Base-by-base conservation (phyloP, 202 grass and related monocot genomes). In the Setaria italica region DNA sequence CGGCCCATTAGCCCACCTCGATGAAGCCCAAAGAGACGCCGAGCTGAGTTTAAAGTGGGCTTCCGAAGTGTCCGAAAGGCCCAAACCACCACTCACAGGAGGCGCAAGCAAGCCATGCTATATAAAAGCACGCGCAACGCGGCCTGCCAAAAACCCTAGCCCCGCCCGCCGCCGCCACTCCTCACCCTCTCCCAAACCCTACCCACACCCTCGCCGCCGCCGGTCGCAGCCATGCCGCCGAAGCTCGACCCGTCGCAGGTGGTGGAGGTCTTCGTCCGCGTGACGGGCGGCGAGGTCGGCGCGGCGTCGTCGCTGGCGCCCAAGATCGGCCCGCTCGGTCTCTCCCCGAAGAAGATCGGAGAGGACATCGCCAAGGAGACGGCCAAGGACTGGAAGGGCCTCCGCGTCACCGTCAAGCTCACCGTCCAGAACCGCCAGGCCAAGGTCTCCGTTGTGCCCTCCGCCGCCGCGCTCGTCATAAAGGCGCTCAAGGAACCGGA, bases 331-430 rank as follows among this genome's bases (percentile, higher is more conserved):
- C 95, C 92, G 0, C 90, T 97, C 17, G 95, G 95, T 16, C 92
- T 97, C 70, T 97, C 95, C 39, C 95, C 95, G 2, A 97, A 97
- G 92, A 97, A 97, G 84, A 91, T 94, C 71, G 95, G 95, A 19
- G 92, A 97, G 73, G 94, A 94, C 86, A 94, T 97, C 66, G 94
- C 94, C 81, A 97, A 97, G 88, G 94, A 97, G 86, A 97, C 92
- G 16, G 92, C 90, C 46, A 97, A 93, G 87, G 95, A 94, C 59
- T 94, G 90, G 92, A 97, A 97, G 95, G 95, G 95, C 35, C 89
- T 97, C 48, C 92, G 95, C 54, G 92, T 97, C 39, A 97, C 95
- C 53, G 92, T 97, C 42, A 97, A 97, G 90, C 95, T 97, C 70
- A 97, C 95, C 0, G 95, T 97, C 0, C 95, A 97, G 79, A 97